phyloP scores from a whole-genome alignment of 2,329 filamentous ascomycete genomes.

The Aspergillus uvarum region DNA sequence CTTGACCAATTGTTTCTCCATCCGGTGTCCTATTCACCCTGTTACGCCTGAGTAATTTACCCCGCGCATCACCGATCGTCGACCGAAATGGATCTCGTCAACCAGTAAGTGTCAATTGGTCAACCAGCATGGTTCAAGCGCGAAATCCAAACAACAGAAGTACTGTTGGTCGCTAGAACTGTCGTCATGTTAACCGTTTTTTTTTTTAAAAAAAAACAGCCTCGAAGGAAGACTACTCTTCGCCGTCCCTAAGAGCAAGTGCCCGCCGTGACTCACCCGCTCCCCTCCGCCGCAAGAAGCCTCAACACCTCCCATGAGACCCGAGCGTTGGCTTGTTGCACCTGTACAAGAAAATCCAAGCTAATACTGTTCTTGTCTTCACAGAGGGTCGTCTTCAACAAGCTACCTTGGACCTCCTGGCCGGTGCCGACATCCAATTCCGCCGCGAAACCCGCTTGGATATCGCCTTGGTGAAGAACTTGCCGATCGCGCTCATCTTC shows the following conservation, averaged over 20 bases:
- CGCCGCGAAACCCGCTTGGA: constrained; percentile 91
- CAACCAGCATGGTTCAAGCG: neutral
- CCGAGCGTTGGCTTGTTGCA: neutral
- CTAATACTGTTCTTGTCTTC: constrained; percentile 8
- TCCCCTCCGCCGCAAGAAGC: constrained; percentile 8
- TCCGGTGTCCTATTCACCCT: neutral
- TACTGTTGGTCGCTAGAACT: neutral
- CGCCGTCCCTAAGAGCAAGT: constrained; percentile 96
- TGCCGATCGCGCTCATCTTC: constrained; percentile 92
- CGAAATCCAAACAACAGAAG: constrained; percentile 2
- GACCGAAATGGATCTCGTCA: constrained; percentile 59
- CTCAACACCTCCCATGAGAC: constrained; percentile 9
- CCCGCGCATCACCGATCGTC: constrained; percentile 22
- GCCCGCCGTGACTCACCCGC: constrained; percentile 23
- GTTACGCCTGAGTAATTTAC: constrained; percentile 15
- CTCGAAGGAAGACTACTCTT: constrained; percentile 91
- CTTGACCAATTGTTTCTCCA: neutral
- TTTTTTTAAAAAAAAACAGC: constrained; percentile 54
- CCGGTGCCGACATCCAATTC: constrained; percentile 95
- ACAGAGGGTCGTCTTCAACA: constrained; percentile 90
- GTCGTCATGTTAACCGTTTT: constrained; percentile 31
- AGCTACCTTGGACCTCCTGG: constrained; percentile 82
- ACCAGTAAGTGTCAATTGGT: constrained; percentile 51
- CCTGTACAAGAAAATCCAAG: constrained; percentile 3
- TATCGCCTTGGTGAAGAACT: constrained; percentile 96